phyloP scores from a whole-genome alignment of 371 early-diverging fungal species.

The Chytridium lagenaria region DNA sequence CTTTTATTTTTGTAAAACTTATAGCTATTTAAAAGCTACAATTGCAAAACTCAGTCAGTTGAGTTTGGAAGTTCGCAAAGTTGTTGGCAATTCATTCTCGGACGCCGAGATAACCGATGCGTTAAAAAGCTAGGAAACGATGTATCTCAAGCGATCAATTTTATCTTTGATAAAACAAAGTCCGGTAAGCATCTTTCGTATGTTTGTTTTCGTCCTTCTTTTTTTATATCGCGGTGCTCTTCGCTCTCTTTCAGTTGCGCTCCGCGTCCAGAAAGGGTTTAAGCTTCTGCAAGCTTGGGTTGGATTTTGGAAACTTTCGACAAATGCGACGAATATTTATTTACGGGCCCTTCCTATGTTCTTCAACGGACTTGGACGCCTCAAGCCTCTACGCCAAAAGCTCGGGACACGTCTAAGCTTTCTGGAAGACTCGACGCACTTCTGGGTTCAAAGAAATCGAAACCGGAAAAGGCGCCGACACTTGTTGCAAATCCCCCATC shows the following conservation, averaged over 20 bases:
- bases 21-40: not conserved
- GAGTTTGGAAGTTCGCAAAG: not conserved
- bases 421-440: constrained; percentile 7
- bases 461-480: no score
- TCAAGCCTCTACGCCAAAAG: no score
- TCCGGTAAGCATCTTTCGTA: not conserved
- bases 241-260: not conserved
- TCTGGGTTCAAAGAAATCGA: not conserved
- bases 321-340: no score
- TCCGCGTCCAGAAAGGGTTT: no score
- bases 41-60: not conserved
- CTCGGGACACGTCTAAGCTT: not conserved
- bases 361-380: no score
- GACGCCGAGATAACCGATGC: not conserved
- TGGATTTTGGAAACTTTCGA: no score
- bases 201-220: not conserved
- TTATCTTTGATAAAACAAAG: not conserved
- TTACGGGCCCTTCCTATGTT: no score
- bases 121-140: not conserved
- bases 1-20: not conserved
- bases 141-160: constrained; percentile 8
- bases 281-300: not conserved
- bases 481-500: no score
- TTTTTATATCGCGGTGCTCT: not conserved
- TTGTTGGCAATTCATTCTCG: not conserved